phyloP scores from a whole-genome alignment of 257 asterid genomes.

The Mentha longifolia region DNA sequence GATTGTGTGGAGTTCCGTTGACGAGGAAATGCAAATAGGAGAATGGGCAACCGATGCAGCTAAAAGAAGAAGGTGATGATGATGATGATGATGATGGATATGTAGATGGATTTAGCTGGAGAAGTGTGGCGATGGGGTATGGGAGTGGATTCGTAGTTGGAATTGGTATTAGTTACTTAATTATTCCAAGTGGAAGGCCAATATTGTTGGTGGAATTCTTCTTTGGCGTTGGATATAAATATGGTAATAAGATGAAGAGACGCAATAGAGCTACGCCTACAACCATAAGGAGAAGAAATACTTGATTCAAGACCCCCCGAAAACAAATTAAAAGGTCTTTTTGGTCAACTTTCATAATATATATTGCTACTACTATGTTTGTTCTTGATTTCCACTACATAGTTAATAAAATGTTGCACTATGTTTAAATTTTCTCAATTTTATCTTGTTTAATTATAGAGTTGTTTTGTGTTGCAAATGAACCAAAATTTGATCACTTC shows the following conservation, averaged over 20 bases:
- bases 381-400: too few relatives aligned
- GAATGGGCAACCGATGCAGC: not conserved
- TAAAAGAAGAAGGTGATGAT: too few relatives aligned
- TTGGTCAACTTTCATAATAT: too few relatives aligned
- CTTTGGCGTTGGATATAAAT: not conserved
- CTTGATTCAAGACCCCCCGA: not conserved
- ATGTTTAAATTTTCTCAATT: too few relatives aligned
- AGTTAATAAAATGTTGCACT: too few relatives aligned
- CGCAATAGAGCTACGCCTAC: not conserved
- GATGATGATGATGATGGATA: not conserved
- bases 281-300: not conserved
- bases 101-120: not conserved
- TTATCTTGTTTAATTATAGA: too few relatives aligned
- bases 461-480: too few relatives aligned
- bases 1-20: conserved; percentile 34
- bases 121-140: not conserved
- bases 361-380: too few relatives aligned
- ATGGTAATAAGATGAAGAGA: not conserved
- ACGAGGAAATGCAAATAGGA: conserved; percentile 11
- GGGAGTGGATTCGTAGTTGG: conserved; percentile 5
- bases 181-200: not conserved
- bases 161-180: not conserved
- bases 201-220: not conserved
- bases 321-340: too few relatives aligned
- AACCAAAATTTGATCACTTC: too few relatives aligned